A percentile compares a stretch with the other conserved stretches of the same genome.
These are phyloP conservation scores for Sclerotinia sclerotiorum DNA, from an alignment of 2,329 filamentous ascomycete species.

Conservation along the genomic window DNA sequence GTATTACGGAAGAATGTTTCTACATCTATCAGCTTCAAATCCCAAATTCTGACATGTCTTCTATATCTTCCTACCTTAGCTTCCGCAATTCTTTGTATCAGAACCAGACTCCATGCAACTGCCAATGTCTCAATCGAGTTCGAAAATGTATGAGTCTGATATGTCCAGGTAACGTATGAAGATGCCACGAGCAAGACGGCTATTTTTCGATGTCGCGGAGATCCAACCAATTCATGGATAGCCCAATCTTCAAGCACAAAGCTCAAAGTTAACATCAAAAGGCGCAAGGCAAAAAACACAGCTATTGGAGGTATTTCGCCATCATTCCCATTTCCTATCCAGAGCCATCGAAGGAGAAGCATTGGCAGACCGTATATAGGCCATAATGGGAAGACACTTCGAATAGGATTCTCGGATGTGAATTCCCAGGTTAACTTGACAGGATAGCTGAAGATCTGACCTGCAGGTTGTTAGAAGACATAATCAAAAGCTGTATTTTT, in stretches of 20 bases:
- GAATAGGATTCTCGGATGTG: slow-evolving; percentile 80
- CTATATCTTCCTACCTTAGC: slow-evolving; percentile 58
- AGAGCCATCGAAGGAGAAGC: slow-evolving; percentile 88
- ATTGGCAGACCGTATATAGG: slow-evolving; percentile 92
- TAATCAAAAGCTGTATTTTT: neutral
- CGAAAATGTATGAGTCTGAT: slow-evolving; percentile 97
- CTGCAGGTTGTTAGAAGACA: slow-evolving; percentile 48
- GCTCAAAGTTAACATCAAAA: slow-evolving; percentile 91
- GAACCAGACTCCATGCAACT: slow-evolving; percentile 88
- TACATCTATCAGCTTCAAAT: slow-evolving; percentile 41
- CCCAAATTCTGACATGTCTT: neutral
- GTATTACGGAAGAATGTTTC: slow-evolving; percentile 73
- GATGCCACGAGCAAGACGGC: slow-evolving; percentile 86
- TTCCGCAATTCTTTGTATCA: slow-evolving; percentile 82
- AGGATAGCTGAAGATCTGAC: slow-evolving; percentile 89
- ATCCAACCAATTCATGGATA: slow-evolving; percentile 83
- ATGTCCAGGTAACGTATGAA: slow-evolving; percentile 98
- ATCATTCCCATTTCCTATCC: slow-evolving; percentile 77
- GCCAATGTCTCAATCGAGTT: slow-evolving; percentile 94
- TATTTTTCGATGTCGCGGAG: slow-evolving; percentile 66
- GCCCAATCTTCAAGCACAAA: slow-evolving; percentile 99
- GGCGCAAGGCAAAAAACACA: slow-evolving; percentile 85
- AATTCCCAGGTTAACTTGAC: slow-evolving; percentile 95
- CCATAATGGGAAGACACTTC: slow-evolving; percentile 96
- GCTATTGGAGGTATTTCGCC: slow-evolving; percentile 77